phyloP scores from a whole-genome alignment of 2,329 filamentous ascomycete genomes.

The Chrysoporthe deuterocubensis region DNA sequence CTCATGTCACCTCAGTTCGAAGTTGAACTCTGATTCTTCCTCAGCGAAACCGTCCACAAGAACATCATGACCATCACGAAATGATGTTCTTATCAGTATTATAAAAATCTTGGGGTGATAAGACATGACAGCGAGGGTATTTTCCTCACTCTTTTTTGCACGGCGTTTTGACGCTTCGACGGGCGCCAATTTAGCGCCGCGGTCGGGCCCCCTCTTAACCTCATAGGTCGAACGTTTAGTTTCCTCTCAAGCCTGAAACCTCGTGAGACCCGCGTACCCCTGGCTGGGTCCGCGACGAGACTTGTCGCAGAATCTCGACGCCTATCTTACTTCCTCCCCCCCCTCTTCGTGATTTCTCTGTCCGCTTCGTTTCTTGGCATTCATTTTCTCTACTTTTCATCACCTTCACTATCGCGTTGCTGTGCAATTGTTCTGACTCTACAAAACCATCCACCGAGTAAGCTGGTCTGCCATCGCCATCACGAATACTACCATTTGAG shows the following conservation, averaged over 20 bases:
- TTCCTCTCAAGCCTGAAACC: slow-evolving; percentile 27
- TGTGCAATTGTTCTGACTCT: background rate
- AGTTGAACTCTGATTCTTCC: background rate
- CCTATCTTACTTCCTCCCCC: slow-evolving; percentile 14
- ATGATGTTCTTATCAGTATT: background rate
- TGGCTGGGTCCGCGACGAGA: slow-evolving; percentile 21
- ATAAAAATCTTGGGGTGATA: background rate
- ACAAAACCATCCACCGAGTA: background rate
- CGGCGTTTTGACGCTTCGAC: background rate
- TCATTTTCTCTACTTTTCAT: background rate
- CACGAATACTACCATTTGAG: background rate
- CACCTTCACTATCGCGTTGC: slow-evolving; percentile 1
- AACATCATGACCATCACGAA: background rate
- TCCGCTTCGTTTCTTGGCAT: slow-evolving; percentile 9
- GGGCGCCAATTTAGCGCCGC: background rate
- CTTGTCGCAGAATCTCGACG: slow-evolving; percentile 21
- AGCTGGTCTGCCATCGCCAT: slow-evolving; percentile 14
- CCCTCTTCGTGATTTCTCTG: background rate
- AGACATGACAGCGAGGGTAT: background rate
- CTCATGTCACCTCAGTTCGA: background rate
- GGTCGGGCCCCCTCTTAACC: background rate
- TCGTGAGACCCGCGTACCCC: slow-evolving; percentile 21
- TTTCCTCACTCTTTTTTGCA: background rate
- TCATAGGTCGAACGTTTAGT: slow-evolving; percentile 24
- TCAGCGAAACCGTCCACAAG: background rate